Percentiles rank a stretch among this genome's conserved stretches.
These are phyloP conservation scores for Vigna mungo DNA, from an alignment of 306 rosid species.

Conservation along the genomic window DNA sequence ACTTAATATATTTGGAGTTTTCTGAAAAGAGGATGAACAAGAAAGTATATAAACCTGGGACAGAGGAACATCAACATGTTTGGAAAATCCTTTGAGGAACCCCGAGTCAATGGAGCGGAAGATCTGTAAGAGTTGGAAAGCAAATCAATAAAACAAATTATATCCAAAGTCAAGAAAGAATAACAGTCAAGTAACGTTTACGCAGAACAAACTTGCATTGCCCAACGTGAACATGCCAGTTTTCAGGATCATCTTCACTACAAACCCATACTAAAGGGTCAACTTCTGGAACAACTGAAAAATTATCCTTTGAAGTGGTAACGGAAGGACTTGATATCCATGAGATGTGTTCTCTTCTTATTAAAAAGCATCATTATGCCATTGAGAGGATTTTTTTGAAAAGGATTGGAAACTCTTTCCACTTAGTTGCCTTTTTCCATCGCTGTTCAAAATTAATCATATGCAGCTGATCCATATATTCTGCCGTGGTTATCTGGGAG, in stretches of 20 bases:
- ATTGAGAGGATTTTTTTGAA: slow-evolving; percentile 59
- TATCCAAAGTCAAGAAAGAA: slow-evolving; percentile 27
- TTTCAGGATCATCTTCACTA: slow-evolving; percentile 69
- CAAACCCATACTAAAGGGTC: slow-evolving; percentile 56
- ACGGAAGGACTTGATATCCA: slow-evolving; percentile 85
- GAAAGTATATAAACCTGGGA: slow-evolving; percentile 57
- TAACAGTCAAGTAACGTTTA: slow-evolving; percentile 27
- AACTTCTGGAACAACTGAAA: slow-evolving; percentile 65
- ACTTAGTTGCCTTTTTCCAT: slow-evolving; percentile 79
- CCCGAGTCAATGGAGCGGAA: slow-evolving; percentile 95
- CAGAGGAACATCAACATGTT: slow-evolving; percentile 48
- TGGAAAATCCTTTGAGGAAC: slow-evolving; percentile 91
- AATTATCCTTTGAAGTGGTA: slow-evolving; percentile 13
- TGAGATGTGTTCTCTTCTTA: slow-evolving; percentile 82
- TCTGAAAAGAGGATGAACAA: slow-evolving; percentile 21
- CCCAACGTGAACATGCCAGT: slow-evolving; percentile 96
- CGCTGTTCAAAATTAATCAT: slow-evolving; percentile 97
- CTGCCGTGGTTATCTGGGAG: slow-evolving; percentile 96
- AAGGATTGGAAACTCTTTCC: slow-evolving; percentile 77
- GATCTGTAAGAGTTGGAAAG: slow-evolving; percentile 62
- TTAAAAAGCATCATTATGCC: slow-evolving; percentile 74
- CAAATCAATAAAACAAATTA: slow-evolving; percentile 33
- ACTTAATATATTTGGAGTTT: slow-evolving; percentile 37
- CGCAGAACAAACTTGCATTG: slow-evolving; percentile 38
- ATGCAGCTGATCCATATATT: slow-evolving; percentile 96